These are phyloP conservation scores for Colletotrichum sp. DNA, from an alignment of 2,329 filamentous ascomycete genomes.

Conservation along the genomic window DNA sequence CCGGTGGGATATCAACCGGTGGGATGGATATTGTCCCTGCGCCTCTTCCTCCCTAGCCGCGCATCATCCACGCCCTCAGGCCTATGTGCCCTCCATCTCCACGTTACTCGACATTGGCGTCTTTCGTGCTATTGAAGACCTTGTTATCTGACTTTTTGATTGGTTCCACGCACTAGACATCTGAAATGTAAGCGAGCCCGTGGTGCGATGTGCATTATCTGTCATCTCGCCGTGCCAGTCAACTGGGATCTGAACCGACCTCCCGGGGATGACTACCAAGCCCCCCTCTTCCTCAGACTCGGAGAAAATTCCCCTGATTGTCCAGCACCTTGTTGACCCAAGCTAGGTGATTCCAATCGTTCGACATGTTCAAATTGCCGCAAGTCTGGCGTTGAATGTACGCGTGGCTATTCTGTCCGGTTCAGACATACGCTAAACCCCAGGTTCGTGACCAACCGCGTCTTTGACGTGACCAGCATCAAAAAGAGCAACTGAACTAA, in stretches of 20 bases:
- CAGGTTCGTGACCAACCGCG: constrained; percentile 26
- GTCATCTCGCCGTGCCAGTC: background rate
- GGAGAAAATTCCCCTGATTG: background rate
- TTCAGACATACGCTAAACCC: constrained; percentile 33
- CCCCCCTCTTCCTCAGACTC: background rate
- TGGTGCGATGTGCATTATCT: background rate
- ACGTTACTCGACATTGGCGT: background rate
- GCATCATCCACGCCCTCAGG: background rate
- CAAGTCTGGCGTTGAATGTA: constrained; percentile 29
- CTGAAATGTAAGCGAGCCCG: constrained; percentile 6
- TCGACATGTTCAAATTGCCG: constrained; percentile 29
- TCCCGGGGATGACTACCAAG: background rate
- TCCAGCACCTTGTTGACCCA: background rate
- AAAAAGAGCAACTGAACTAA: background rate
- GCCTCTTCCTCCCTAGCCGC: background rate
- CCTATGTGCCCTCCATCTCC: background rate
- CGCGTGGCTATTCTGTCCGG: constrained; percentile 30
- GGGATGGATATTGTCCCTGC: background rate
- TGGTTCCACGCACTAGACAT: background rate
- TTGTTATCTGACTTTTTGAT: background rate
- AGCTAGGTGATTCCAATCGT: background rate
- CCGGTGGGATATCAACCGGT: background rate
- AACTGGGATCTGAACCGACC: background rate
- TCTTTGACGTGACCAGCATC: background rate
- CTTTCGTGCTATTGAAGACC: background rate